A percentile compares a stretch with the other conserved stretches of the same genome.
phyloP scores from a whole-genome alignment of 2,329 filamentous ascomycete species.

The Trichoderma breve region DNA sequence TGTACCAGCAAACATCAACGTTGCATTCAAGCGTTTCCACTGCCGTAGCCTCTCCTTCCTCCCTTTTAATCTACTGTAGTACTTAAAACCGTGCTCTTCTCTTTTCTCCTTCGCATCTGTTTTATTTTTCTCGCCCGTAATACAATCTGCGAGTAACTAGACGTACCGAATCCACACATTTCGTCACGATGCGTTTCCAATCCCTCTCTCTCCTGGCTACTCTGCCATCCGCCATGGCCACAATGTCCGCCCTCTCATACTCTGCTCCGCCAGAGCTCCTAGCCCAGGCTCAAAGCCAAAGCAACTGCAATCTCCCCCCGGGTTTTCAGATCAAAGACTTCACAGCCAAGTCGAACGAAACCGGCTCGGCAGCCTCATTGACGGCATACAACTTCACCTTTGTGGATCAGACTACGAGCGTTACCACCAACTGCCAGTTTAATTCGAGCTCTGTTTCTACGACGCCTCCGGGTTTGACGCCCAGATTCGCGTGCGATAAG shows the following conservation, averaged over 20 bases:
- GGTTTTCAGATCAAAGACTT: slow-evolving; percentile 42
- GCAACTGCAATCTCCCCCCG: slow-evolving; percentile 38
- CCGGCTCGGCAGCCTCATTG: slow-evolving; percentile 30
- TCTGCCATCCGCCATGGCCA: slow-evolving; percentile 24
- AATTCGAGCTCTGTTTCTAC: slow-evolving; percentile 43
- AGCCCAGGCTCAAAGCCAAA: slow-evolving; percentile 27
- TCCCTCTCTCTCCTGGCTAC: slow-evolving; percentile 13
- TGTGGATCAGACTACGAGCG: slow-evolving; percentile 39
- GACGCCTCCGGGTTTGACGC: slow-evolving; percentile 30
- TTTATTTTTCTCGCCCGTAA: neutral
- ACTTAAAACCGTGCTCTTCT: neutral
- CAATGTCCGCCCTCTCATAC: slow-evolving; percentile 28
- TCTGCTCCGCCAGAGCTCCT: slow-evolving; percentile 28
- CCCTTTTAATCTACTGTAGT: neutral
- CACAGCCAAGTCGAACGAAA: slow-evolving; percentile 34
- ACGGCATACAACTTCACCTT: slow-evolving; percentile 41
- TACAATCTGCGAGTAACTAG: neutral
- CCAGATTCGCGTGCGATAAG: slow-evolving; percentile 46
- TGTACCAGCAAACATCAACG: slow-evolving; percentile 1
- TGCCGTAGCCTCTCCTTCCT: neutral
- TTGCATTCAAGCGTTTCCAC: neutral
- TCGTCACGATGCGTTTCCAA: slow-evolving; percentile 2
- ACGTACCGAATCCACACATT: neutral
- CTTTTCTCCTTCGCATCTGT: neutral
- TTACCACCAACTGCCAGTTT: slow-evolving; percentile 43